Base-by-base conservation (phyloP, 805 yeast species). In the Sporopachydermia quercuum region DNA sequence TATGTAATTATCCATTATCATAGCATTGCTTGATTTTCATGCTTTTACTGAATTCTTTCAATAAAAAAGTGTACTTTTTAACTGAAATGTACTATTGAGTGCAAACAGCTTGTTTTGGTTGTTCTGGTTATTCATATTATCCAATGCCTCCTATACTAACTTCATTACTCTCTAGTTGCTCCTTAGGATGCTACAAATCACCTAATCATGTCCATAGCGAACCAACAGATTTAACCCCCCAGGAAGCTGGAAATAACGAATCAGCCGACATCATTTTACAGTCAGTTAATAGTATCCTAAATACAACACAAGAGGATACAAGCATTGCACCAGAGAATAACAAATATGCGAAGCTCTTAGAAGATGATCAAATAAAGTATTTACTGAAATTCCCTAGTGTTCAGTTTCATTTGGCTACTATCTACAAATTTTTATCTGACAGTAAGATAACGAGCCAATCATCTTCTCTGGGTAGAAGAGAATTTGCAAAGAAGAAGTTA, bases 401-500 rank as follows among this genome's bases (percentile, higher is more conserved):
- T 4, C 74, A 69, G 42, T 58, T 66, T 35, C 86, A 82, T 51
- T 55, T 83, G 3, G 47, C 58, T 16, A 54, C 69, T 0, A 51
- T 83, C 1, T 49, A 66, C 14, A 63, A 64, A 40, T 64, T 80
- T 1, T 51, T 72, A 13, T 54, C 56, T 19, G 74, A 77, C 43
- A 61, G 70, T 1, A 47, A 51, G 1, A 40, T 71, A 2, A 61
- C 78, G 2, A 65, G 66, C 6, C 82, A 75, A 46, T 57, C 60
- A 16, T 63, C 66, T 15, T 43, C 54, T 5, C 84, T 77, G 16
- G 75, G 76, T 15, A 56, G 82, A 27, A 46, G 60, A 16, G 77
- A 70, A 17, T 65, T 78, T 8, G 82, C 82, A 2, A 68, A 74
- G 44, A 66, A 71, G 47, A 75, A 78, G 47, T 58, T 83, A 5